These are phyloP conservation scores for Phytophthora ohioensis DNA, from an alignment of 352 stramenopile genomes.

Conservation along the genomic window DNA sequence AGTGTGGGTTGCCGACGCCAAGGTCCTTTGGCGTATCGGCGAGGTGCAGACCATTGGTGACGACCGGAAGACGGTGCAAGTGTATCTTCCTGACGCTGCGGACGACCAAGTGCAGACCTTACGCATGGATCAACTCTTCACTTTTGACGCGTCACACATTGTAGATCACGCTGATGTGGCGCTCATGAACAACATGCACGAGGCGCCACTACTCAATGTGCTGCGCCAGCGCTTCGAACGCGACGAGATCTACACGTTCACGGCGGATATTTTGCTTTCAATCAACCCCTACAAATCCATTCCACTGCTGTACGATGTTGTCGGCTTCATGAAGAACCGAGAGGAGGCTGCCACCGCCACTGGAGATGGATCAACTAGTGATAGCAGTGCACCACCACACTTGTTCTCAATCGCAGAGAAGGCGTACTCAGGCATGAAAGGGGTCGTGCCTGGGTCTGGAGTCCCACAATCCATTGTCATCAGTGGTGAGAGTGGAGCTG, in stretches of 20 bases:
- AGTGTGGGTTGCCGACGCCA: constrained; percentile 82
- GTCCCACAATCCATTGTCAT: constrained; percentile 94
- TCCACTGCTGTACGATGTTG: constrained; percentile 82
- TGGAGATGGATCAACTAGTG: constrained; percentile 29
- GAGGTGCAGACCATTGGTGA: constrained; percentile 65
- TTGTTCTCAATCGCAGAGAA: constrained; percentile 87
- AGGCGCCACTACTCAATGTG: constrained; percentile 82
- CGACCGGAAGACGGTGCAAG: constrained; percentile 58
- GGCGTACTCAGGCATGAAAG: constrained; percentile 79
- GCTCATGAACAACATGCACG: constrained; percentile 92
- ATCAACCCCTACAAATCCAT: constrained; percentile 91
- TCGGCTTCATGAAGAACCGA: constrained; percentile 73
- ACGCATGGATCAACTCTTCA: constrained; percentile 63
- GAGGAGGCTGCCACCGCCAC: constrained; percentile 39
- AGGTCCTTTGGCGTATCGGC: constrained; percentile 82
- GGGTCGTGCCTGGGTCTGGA: constrained; percentile 54
- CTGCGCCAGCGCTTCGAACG: constrained; percentile 81
- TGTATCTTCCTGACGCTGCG: constrained; percentile 67
- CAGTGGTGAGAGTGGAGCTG: constrained; percentile 93
- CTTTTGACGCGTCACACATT: constrained; percentile 87
- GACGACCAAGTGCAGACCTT: constrained; percentile 73
- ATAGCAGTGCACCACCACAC: constrained; percentile 61
- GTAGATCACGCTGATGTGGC: constrained; percentile 88
- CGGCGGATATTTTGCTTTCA: constrained; percentile 83
- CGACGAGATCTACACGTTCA: constrained; percentile 91